phyloP scores from a whole-genome alignment of 805 yeast species.

The Pichia scutulata region DNA sequence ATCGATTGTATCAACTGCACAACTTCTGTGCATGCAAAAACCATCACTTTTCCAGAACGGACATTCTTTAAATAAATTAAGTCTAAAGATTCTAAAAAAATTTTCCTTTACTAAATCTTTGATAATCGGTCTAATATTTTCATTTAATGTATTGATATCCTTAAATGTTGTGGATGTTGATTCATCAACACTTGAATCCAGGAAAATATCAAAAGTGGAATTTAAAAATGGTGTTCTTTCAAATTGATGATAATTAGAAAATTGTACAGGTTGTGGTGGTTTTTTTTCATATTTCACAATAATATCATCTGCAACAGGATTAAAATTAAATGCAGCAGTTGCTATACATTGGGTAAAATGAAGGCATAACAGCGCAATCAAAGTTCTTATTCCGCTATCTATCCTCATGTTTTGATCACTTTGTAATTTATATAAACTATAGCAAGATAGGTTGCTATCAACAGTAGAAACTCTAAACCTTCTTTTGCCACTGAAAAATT shows the following conservation, averaged over 20 bases:
- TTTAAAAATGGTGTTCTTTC: constrained; percentile 24
- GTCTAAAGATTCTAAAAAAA: constrained; percentile 80
- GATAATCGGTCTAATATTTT: constrained; percentile 47
- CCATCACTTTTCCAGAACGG: constrained; percentile 81
- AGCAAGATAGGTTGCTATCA: not conserved
- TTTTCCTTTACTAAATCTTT: constrained; percentile 56
- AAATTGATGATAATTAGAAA: constrained; percentile 25
- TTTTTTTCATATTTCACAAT: constrained; percentile 13
- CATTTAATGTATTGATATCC: constrained; percentile 46
- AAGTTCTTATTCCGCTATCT: not conserved
- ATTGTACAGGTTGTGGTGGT: constrained; percentile 12
- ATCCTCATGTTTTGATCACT: not conserved
- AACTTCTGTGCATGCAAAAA: constrained; percentile 77
- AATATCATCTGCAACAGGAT: constrained; percentile 5
- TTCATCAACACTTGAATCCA: constrained; percentile 18
- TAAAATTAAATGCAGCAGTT: not conserved
- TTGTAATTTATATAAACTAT: no score
- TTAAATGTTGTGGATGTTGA: constrained; percentile 29
- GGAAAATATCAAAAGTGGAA: constrained; percentile 1
- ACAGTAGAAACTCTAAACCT: not conserved
- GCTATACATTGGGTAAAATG: not conserved
- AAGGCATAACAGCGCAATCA: not conserved
- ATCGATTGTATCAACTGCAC: constrained; percentile 82
- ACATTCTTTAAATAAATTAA: constrained; percentile 76
- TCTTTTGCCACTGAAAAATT: constrained; percentile 2